Base-by-base conservation (phyloP, 495 filamentous ascomycete genomes). In the Neurospora sp. region DNA sequence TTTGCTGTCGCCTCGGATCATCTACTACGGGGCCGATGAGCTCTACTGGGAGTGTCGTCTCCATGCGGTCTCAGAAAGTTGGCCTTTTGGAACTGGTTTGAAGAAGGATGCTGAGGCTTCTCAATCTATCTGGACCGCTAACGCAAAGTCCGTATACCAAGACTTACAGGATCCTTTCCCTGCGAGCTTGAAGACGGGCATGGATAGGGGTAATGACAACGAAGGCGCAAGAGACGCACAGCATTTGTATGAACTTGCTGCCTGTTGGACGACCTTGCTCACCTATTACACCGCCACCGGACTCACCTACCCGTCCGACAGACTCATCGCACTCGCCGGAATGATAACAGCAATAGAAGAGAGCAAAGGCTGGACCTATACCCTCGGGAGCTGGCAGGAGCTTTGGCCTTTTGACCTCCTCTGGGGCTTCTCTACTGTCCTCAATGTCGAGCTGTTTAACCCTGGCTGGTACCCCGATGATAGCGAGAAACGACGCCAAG, bases 31-130 rank as follows among this genome's bases (percentile, higher is more conserved):
- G n/a, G 71, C 68, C 22, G 71, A 73, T 41, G 16, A 71, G 14
- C 71, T 73, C 14, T 71, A 72, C 42, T 75, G 71, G 73, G 73
- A 75, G 39, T 75, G 73, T 47, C 45, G 45, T 22, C 45, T 47
- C 18, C n/a, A 47, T 47, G 45, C 45, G 3, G n/a, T 47, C 45
- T 47, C 45, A 22, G 45, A 47, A 47, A 47, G n/a, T 47, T 22
- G 45, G 9, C 45, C 45, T 4, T 47, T 47, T 47, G 45, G 45
- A 12, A 47, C 45, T 22, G n/a, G 3, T 20, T 47, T 47, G 45
- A 47, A 47, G 6, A 47, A 47, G 4, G 45, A 47, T 47, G 9
- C 18, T 5, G n/a, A 47, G 45, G 45, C 45, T 47, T 47, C 45
- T 47, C 45, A 22, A 12, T 47, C 45, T 10, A 22, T 47, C 45